Evolutionary conservation across 2,329 filamentous ascomycete genomes (phyloP), one percentile per base, ranked within the genome.

Genomic region (Talaromyces marneffei): DNA sequence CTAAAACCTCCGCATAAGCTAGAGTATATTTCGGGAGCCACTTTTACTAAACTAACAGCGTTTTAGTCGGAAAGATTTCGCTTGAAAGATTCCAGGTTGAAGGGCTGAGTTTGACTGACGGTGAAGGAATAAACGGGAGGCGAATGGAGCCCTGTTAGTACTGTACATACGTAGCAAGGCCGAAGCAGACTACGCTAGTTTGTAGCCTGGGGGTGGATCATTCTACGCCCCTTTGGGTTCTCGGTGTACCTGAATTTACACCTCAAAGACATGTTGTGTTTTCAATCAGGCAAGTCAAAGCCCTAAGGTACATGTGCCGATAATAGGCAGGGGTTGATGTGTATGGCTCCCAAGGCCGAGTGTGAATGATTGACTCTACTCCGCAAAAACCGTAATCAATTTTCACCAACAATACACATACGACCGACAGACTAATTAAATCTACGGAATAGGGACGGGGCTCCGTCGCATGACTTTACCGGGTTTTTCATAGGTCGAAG

Each of bases 191-290:
- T n/a, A 53, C 35, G 20, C 33, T 55, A 37, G 25, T n/a, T n/a
- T 40, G 33, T 40, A 35, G 33, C 52, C 52, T n/a, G 52, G 52
- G 52, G 52, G 52, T 55, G 52, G 52, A 55, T 55, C 52, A 29
- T 55, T 55, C 52, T 55, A 55, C 56, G 23, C 56, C 56, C 9
- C 20, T 58, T 58, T 58, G 40, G 56, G 56, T 20, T 25, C 33
- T 20, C 56, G 56, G 56, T 58, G 56, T 48, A 23, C 42, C 52
- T 55, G 52, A 55, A n/a, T 20, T 20, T 20, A 40, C 25, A n/a
- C 20, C 33, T 8, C 40, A 25, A 27, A 18, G 35, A 39, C 12
- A 39, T 20, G 20, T 25, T 18, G n/a, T 53, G 50, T 20, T 33
- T 53, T 35, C 29, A 27, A 39, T 18, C 33, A 55, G 35, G 35